Percentiles rank a stretch among this genome's conserved stretches.
Conservation (phyloP, 1,139 yeast genomes). For the Pneumocystis canis region DNA sequence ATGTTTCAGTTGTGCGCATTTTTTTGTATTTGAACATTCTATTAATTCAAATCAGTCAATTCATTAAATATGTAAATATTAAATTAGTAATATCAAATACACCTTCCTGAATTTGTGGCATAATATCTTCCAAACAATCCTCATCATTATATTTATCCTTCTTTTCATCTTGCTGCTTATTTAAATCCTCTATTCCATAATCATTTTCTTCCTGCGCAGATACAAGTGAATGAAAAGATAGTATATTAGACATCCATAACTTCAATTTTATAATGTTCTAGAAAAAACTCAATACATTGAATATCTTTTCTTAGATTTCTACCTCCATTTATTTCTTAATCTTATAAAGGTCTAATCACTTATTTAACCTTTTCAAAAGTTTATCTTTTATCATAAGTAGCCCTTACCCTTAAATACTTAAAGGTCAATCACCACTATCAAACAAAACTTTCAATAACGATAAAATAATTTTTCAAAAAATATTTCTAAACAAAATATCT, state of each 20-base stretch:
- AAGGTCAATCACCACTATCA: too few species aligned
- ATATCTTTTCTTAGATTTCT: not conserved
- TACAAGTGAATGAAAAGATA: not conserved
- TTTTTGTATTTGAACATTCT: conserved; percentile 39
- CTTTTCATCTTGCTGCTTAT: conserved; percentile 22
- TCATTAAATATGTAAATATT: not conserved
- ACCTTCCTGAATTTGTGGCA: not conserved
- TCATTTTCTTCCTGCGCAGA: conserved; percentile 29
- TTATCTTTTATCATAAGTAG: not conserved
- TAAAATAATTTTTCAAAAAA: too few species aligned
- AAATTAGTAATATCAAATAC: not conserved
- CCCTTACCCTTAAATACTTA: too few species aligned
- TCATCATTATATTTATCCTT: conserved; percentile 20
- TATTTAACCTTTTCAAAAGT: not conserved
- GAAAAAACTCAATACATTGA: not conserved
- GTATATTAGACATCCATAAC: not conserved
- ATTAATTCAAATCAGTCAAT: conserved; percentile 2
- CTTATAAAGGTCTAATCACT: not conserved
- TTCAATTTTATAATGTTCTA: not conserved
- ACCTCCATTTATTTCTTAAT: not conserved
- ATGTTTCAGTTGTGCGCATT: conserved; percentile 61
- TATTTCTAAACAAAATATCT: too few species aligned
- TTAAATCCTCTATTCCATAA: conserved; percentile 36
- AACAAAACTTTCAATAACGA: too few species aligned
- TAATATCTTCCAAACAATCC: not conserved